Evolutionary conservation across 2,329 filamentous ascomycete genomes (phyloP), one percentile per base, ranked within the genome.

Genomic region (Juglanconis juglandina): DNA sequence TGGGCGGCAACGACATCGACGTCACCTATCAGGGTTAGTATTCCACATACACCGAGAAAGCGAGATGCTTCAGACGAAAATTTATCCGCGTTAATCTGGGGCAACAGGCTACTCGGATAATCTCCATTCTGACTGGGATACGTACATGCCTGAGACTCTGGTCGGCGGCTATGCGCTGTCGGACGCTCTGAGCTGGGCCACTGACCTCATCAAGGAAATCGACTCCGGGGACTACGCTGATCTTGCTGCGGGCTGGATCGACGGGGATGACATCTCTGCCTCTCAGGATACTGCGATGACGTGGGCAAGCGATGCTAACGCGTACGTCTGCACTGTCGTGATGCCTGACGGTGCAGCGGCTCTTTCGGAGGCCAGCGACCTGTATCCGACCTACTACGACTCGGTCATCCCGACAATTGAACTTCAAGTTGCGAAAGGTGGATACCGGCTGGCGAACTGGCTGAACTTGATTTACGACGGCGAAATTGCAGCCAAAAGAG

Each of bases 41-140:
- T 9, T 14, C 39, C 24, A 24, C 2, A 24, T 24, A 24, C 24
- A 24, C 13, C 37, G 37, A 41, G 37, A 3, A 5, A 14, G 24
- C 30, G 35, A 41, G 17, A 32, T 53, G 37, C 4, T 37, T 41
- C 32, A n/a, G 9, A 7, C 14, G 46, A 8, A 37, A 17, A 24
- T 48, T 17, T 3, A 5, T 24, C 8, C 9, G 5, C 24, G 3
- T 17, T 11, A 7, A 32, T 7, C 46, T 10, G 11, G n/a, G 32
- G 13, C 11, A 48, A 48, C n/a, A 57, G 54, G 78, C 13, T 73
- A 77, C 32, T 66, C 68, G 42, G 82, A 81, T 34, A 88, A 88
- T 68, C 76, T 88, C 5, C 86, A 88, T 69, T 69, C 80, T 4
- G 76, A 83, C 54, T 88, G 85, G 86, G 86, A 88, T 68, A 83